These are phyloP conservation scores for Rosa chinensis DNA, from an alignment of 306 rosid species.

Conservation along the genomic window DNA sequence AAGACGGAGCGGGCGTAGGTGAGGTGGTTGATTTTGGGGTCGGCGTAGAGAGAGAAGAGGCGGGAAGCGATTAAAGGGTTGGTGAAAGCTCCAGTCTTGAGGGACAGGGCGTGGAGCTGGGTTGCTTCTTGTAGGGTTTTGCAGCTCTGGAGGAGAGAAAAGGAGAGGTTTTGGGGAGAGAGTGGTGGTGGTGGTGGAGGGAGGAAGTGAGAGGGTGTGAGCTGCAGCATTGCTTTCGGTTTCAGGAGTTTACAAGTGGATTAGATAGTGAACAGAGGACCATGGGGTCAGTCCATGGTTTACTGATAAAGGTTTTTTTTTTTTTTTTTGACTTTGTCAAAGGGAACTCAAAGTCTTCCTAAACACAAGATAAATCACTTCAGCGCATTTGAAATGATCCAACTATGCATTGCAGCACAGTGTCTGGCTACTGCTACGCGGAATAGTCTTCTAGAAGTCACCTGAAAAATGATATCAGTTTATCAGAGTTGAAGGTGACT, in stretches of 20 bases:
- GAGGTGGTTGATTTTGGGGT: constrained; percentile 48
- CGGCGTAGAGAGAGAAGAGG: constrained; percentile 47
- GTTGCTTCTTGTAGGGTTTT: constrained; percentile 30
- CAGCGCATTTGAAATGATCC: no score
- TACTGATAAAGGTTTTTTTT: no score
- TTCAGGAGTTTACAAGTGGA: neutral
- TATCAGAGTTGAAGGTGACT: no score
- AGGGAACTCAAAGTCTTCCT: no score
- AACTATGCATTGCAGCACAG: no score
- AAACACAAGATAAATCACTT: no score
- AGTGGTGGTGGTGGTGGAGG: neutral
- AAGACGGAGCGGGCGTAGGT: constrained; percentile 43
- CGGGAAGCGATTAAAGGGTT: constrained; percentile 40
- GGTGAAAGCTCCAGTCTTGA: constrained; percentile 45
- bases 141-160: constrained; percentile 26
- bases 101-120: constrained; percentile 44
- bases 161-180: constrained; percentile 18
- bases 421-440: no score
- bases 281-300: no score
- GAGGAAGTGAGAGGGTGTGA: constrained; percentile 22
- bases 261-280: no score
- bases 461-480: no score
- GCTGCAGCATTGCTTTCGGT: constrained; percentile 22
- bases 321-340: no score
- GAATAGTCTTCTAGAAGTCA: no score